Conservation (phyloP, 2,329 filamentous ascomycete species). For the Teratosphaeria nubilosa region DNA sequence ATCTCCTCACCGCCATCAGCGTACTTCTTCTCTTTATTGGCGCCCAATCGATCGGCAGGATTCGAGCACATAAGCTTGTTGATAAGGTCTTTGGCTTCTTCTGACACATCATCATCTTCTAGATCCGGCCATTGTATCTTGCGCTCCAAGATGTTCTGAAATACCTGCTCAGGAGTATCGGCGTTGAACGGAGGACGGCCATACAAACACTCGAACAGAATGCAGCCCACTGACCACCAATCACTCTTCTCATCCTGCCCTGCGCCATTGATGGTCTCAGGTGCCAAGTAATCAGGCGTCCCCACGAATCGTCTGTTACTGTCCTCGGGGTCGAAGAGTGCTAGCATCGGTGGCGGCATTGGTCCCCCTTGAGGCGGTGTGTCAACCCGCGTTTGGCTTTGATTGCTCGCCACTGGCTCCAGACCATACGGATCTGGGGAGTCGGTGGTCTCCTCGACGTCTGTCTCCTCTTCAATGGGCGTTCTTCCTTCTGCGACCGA, state of each 20-base stretch:
- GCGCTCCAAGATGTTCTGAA: slow-evolving; percentile 87
- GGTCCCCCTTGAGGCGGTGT: slow-evolving; percentile 55
- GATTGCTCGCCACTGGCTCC: slow-evolving; percentile 48
- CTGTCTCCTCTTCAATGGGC: slow-evolving; percentile 64
- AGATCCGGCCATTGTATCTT: slow-evolving; percentile 85
- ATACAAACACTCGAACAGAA: slow-evolving; percentile 91
- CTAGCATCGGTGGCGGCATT: slow-evolving; percentile 84
- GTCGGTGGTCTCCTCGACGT: slow-evolving; percentile 53
- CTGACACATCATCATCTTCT: slow-evolving; percentile 58
- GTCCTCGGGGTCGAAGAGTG: slow-evolving; percentile 90
- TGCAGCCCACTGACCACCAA: slow-evolving; percentile 99
- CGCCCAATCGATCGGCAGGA: slow-evolving; percentile 69
- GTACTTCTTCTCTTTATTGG: slow-evolving; percentile 75
- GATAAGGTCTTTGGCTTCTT: slow-evolving; percentile 87
- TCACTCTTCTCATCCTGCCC: slow-evolving; percentile 97
- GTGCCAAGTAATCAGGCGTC: slow-evolving; percentile 91
- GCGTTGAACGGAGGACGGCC: slow-evolving; percentile 92
- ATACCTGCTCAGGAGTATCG: slow-evolving; percentile 79
- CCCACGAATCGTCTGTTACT: slow-evolving; percentile 89
- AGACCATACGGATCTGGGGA: slow-evolving; percentile 68
- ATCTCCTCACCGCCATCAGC: slow-evolving; percentile 83
- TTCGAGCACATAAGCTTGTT: slow-evolving; percentile 83
- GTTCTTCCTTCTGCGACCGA: slow-evolving; percentile 44
- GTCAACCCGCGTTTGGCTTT: slow-evolving; percentile 29
- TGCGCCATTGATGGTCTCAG: slow-evolving; percentile 89